These are phyloP conservation scores for Solanum clarkiae DNA, from an alignment of 257 asterid genomes.

Conservation along the genomic window DNA sequence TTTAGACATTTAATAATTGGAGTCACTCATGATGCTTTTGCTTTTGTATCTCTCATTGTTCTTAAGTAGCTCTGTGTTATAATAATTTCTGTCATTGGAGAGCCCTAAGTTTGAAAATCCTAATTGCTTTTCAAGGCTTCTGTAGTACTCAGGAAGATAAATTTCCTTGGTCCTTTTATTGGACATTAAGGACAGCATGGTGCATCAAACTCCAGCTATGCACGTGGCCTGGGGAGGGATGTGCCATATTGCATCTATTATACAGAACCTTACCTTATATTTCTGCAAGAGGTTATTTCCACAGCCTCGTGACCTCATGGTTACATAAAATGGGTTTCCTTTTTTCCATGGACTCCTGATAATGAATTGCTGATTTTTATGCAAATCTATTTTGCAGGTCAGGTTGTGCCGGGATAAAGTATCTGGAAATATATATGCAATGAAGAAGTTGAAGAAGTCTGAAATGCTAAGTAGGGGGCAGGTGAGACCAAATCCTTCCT, in stretches of 20 bases:
- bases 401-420: constrained; percentile 62
- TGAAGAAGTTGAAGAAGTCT: constrained; percentile 81
- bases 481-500: constrained; percentile 26
- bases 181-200: not conserved
- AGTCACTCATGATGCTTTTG: not conserved
- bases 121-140: not conserved
- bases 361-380: constrained; percentile 4
- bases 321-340: not conserved
- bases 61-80: not conserved
- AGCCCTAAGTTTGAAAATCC: not conserved
- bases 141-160: not conserved
- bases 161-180: not conserved
- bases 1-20: not conserved
- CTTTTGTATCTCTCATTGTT: not conserved
- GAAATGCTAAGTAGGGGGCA: constrained; percentile 92
- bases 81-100: not conserved
- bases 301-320: not conserved
- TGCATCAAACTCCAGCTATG: not conserved
- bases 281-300: not conserved
- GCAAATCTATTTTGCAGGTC: constrained; percentile 37
- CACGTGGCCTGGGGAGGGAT: not conserved
- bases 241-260: not conserved
- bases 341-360: not conserved
- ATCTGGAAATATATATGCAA: constrained; percentile 63
- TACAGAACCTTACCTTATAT: not conserved